Percentiles rank a stretch among this genome's conserved stretches.
Conservation (phyloP, 768 basidiomycete species). For the Pseudohyphozyma bogoriensis region DNA sequence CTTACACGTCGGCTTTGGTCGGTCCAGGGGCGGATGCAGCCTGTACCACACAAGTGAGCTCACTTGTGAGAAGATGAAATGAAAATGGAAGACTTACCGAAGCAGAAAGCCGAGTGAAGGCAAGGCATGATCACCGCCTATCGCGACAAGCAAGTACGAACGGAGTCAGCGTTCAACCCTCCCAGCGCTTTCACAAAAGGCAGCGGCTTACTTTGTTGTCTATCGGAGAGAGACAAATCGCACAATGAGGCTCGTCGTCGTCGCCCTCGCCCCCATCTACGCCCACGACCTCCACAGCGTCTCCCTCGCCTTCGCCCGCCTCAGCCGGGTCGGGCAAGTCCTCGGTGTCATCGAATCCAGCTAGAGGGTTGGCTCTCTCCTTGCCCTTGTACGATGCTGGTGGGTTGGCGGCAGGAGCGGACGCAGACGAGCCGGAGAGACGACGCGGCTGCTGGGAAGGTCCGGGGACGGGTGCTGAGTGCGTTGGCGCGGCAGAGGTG, state of each 20-base stretch:
- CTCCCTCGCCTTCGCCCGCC: background rate
- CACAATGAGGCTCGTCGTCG: slow-evolving; percentile 18
- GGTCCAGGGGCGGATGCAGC: slow-evolving; percentile 23
- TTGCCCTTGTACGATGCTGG: background rate
- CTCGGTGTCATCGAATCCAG: background rate
- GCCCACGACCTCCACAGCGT: background rate
- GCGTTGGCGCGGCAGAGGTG: too few relatives aligned
- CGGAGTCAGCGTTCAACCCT: background rate
- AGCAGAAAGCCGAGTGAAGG: slow-evolving; percentile 26
- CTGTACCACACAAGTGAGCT: background rate
- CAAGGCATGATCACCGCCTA: background rate
- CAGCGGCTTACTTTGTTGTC: slow-evolving; percentile 17
- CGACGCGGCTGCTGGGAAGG: too few relatives aligned
- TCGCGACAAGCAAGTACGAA: too few relatives aligned
- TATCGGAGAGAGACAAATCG: slow-evolving; percentile 25
- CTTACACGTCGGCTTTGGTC: slow-evolving; percentile 24
- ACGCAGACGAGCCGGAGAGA: too few relatives aligned
- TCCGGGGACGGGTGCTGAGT: too few relatives aligned
- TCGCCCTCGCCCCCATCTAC: background rate
- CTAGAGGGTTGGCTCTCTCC: background rate
- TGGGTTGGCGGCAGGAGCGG: background rate
- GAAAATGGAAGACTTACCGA: background rate
- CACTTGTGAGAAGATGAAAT: too few relatives aligned
- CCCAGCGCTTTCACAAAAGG: background rate
- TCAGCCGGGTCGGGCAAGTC: too few relatives aligned